Evolutionary conservation across 352 stramenopile species (phyloP), one percentile per base, ranked within the genome.

Genomic region (Phytophthora parvispora): DNA sequence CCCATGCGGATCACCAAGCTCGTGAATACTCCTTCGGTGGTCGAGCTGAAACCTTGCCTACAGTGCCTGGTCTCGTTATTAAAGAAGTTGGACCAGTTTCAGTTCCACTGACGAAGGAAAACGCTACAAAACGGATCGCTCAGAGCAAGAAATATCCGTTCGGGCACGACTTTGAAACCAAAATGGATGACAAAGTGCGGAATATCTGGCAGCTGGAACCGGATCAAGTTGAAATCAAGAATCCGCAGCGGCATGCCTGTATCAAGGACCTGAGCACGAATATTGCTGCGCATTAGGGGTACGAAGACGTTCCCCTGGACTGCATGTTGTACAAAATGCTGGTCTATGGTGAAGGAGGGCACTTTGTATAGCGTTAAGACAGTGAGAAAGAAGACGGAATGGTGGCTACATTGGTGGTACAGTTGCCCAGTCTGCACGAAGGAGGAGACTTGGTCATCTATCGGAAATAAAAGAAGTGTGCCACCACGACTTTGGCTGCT

Each of bases 331-430:
- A 45, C 38, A 45, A 45, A 45, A 45, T 45, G 38, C 18, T 45
- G 15, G 22, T 45, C 38, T 45, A 45, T 24, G 38, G 38, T 22
- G 15, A 45, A 45, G 38, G 38, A 13, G 38, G 38, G 5, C 38
- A 45, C 38, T 87, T 83, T 56, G 54, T 65, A 3, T 66, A 69
- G 25, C 77, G 84, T 49, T 65, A 77, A 48, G 74, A 86, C 52
- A 86, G 71, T 20, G 77, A 88, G 70, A 86, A 86, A 43, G 62
- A 88, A 47, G 64, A 54, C 20, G 72, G 74, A 18, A 84, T 83
- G 80, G 79, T 84, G 36, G 77, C 67, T 18, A 85, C 77, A n/a
- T 60, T 88, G 13, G 57, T 85, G 49, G 29, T 85, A 2, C 64
- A 80, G 36, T 54, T 81, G 1, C 74, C 80, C 6, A 59, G 52